These are phyloP conservation scores for Bipolaris oryzae DNA, from an alignment of 2,329 filamentous ascomycete genomes.

Conservation along the genomic window DNA sequence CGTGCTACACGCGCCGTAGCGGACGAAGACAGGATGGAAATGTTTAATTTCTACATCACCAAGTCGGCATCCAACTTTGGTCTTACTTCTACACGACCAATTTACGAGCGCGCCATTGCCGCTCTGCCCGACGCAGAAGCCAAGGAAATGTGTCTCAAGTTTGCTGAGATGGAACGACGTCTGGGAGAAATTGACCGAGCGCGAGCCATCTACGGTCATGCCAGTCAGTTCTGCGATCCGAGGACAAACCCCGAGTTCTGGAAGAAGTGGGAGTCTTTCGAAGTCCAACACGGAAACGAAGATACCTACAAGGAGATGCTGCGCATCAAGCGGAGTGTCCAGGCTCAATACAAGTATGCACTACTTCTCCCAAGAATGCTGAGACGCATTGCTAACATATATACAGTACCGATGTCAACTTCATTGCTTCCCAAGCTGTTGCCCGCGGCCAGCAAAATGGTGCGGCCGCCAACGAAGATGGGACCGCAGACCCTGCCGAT, in stretches of 20 bases:
- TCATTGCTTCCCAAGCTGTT: conserved; percentile 94
- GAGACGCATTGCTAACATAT: conserved; percentile 42
- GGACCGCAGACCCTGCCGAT: conserved; percentile 52
- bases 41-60: conserved; percentile 99
- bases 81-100: conserved; percentile 88
- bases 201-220: conserved; percentile 93
- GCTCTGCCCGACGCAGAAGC: conserved; percentile 93
- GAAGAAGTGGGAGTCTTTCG: conserved; percentile 96
- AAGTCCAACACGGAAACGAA: conserved; percentile 97
- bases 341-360: conserved; percentile 89
- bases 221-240: conserved; percentile 95
- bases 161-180: conserved; percentile 93
- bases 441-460: conserved; percentile 73
- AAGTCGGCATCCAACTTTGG: conserved; percentile 99
- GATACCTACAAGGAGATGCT: conserved; percentile 99
- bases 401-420: conserved; percentile 86
- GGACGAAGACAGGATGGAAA: conserved; percentile 91
- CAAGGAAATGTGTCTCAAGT: conserved; percentile 98
- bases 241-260: conserved; percentile 89
- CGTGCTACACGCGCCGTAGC: conserved; percentile 92
- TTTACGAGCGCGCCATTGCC: conserved; percentile 94
- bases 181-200: conserved; percentile 94
- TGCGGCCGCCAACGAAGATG: conserved; percentile 50
- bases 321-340: conserved; percentile 93
- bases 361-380: background rate